Evolutionary conservation across 108 stramenopile genomes (phyloP).

Genomic region (Cyclostephanos tholiformis): DNA sequence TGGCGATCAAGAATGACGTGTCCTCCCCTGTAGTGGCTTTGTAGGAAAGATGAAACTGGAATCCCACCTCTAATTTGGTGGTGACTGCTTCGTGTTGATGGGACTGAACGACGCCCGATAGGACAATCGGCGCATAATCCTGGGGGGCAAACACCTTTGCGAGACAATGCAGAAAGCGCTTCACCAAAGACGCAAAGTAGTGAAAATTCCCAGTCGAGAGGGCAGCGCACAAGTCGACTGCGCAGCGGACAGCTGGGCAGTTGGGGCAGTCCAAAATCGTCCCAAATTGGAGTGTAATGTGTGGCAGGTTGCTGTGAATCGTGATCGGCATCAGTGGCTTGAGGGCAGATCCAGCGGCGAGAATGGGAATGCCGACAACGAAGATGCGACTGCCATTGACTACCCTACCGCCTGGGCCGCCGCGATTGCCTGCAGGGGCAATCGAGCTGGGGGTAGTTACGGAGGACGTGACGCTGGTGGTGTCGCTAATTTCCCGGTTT

Average conservation of each 20-base stretch:
- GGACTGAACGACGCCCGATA: not conserved
- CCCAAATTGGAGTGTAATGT: no score
- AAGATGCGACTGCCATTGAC: no score
- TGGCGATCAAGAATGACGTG: not conserved
- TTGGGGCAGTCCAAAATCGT: no score
- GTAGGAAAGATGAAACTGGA: constrained; percentile 10
- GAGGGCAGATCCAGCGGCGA: not conserved
- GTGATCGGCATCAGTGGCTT: no score
- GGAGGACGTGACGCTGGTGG: not conserved
- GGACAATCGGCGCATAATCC: not conserved
- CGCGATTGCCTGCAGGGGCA: no score
- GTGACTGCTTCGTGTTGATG: not conserved
- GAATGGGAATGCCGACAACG: not conserved
- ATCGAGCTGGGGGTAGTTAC: no score
- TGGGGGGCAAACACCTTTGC: not conserved
- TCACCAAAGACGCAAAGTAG: no score
- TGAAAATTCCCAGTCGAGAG: no score
- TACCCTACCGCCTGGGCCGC: no score
- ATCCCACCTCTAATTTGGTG: constrained; percentile 1
- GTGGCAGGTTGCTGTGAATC: no score
- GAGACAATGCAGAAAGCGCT: not conserved
- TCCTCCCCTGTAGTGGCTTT: not conserved
- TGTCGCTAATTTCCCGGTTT: not conserved
- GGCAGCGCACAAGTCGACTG: no score
- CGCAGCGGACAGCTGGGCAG: no score